Base-by-base conservation (phyloP, 2,329 filamentous ascomycete species). In the Phialophora verrucosa region DNA sequence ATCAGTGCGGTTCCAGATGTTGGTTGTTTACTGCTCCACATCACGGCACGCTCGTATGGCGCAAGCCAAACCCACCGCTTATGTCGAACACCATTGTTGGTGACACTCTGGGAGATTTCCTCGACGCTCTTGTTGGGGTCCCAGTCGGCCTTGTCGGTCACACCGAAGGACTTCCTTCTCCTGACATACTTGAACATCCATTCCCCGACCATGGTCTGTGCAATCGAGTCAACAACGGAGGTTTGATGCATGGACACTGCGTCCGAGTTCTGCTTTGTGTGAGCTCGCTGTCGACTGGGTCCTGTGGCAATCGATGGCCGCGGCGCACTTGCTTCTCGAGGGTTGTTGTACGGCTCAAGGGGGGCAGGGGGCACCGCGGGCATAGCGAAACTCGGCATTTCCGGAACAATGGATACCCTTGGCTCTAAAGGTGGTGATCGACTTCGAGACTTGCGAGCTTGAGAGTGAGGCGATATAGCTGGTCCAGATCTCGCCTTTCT, bases 51-150 rank as follows among this genome's bases (percentile, higher is more conserved):
- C 79, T 99, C 95, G 75, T 99, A 98, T 2, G 95, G 95, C 20
- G 94, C 95, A 69, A 99, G 86, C 95, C 95, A 99, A 1, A 99
- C 95, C 95, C 95, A 99, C 77, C 95, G 87, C 81, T 93, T 97
- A 77, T 99, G 95, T 32, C 95, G 81, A 4, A 85, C 90, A 71
- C 87, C 87, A 72, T 85, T 87, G 70, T 82, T 85, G 23, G 82
- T 83, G 66, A 90, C 89, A 69, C 87, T 88, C 78, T 91, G 88
- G 69, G 84, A 90, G 69, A 91, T 87, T 74, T 93, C 88, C 69
- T 87, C 87, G 42, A 85, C 84, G 67, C 84, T 85, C 71, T 85
- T 87, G 27, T 82, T 84, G 35, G 77, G 74, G 53, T 84, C 83
- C 75, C 83, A 83, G 50, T 85, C 80, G 42, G 82, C 78, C 47